A percentile compares a stretch with the other conserved stretches of the same genome.
phyloP scores from a whole-genome alignment of 352 stramenopile species.

The Pseudoperonospora humuli region DNA sequence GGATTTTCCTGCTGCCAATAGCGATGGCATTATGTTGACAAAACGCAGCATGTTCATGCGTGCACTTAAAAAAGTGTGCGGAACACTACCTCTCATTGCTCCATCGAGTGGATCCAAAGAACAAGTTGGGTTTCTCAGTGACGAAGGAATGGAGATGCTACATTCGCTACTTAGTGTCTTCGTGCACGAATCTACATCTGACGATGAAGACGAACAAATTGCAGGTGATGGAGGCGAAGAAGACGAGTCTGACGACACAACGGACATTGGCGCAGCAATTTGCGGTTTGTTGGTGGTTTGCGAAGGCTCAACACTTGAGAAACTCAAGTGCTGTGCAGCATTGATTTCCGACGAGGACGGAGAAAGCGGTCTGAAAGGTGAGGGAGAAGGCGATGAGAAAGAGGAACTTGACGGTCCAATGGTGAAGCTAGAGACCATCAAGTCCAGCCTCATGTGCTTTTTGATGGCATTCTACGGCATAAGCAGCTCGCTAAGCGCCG shows the following conservation, averaged over 20 bases:
- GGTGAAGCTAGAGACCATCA: constrained; percentile 53
- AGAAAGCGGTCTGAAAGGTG: constrained; percentile 11
- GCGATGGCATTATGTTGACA: constrained; percentile 25
- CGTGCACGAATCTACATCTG: constrained; percentile 34
- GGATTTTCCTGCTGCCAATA: constrained; percentile 14
- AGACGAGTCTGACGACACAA: constrained; percentile 35
- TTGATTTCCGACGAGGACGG: constrained; percentile 31
- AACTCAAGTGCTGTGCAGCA: constrained; percentile 39
- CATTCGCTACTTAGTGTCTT: constrained; percentile 61
- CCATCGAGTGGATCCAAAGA: constrained; percentile 14
- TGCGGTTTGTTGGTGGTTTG: constrained; percentile 64
- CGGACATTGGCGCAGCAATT: constrained; percentile 47
- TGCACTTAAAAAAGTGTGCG: constrained; percentile 44
- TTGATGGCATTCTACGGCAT: constrained; percentile 82
- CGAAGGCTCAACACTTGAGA: constrained; percentile 50
- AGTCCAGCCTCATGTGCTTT: constrained; percentile 60
- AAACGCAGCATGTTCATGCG: constrained; percentile 39
- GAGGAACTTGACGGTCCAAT: constrained; percentile 8
- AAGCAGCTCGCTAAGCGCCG: constrained; percentile 63
- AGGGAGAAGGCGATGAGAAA: constrained; percentile 17
- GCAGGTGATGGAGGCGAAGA: constrained; percentile 35
- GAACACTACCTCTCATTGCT: constrained; percentile 14
- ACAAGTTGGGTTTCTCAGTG: constrained; percentile 31
- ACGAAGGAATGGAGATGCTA: constrained; percentile 57
- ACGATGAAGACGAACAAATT: constrained; percentile 20